Evolutionary conservation across 176 grass and related monocot genomes (phyloP), one percentile per base, ranked within the genome.

Genomic region (Elymus sibiricus): DNA sequence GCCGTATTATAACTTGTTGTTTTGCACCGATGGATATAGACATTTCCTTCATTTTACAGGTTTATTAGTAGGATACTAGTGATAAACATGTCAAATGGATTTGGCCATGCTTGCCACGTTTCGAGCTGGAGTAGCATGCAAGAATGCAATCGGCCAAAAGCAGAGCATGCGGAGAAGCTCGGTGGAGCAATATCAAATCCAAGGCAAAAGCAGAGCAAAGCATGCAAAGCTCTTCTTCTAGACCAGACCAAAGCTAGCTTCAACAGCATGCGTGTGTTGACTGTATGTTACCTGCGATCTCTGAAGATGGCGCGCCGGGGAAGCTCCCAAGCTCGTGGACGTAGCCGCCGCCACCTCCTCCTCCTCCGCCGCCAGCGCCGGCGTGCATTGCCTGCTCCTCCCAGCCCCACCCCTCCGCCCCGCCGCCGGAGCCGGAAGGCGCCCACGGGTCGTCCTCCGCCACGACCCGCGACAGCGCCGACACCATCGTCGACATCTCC

Each of bases 401-500:
- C 80, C 9, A n/a, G 44, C 35, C 29, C 74, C 66, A 62, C 46
- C 39, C 74, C 19, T 25, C 47, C 81, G 47, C 11, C 21, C 3
- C 64, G 37, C 21, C 76, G 24, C 59, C 74, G 66, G 29, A 8
- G 38, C 62, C 22, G 47, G 37, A 19, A 82, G 72, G 29, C 60
- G 11, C 77, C 49, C 86, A 79, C 63, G 26, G 63, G 51, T 85
- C 83, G 72, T 75, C 72, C 19, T 86, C 83, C 0, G 87, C 81
- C 43, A 98, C 56, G 62, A 98, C 95, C 29, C 90, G 82, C 62
- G 78, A 83, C 73, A 98, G 86, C 76, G 95, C 91, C 24, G 91
- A 93, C 61, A 95, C 95, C 89, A 98, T 94, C 35, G 86, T 75
- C 0, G 91, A 93, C 76, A 90, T 70, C 89, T 95, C 95, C 80